Conservation (phyloP, 2,329 filamentous ascomycete genomes). For the Penicillium sclerotigenum region DNA sequence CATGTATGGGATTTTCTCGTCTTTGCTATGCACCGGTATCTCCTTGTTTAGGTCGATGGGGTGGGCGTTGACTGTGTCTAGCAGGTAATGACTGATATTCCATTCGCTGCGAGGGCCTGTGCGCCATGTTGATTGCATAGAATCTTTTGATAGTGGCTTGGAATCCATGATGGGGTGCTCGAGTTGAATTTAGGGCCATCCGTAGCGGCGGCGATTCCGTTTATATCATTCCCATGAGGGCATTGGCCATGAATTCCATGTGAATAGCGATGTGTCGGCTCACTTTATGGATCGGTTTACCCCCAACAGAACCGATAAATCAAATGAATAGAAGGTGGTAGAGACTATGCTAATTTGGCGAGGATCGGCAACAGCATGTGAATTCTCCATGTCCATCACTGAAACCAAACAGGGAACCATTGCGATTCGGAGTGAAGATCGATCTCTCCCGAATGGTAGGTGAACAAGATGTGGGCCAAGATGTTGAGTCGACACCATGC, state of each 20-base stretch:
- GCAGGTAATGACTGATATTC: conserved; percentile 25
- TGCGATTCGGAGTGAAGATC: background rate
- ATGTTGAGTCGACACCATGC: background rate
- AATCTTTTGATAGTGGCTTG: conserved; percentile 27
- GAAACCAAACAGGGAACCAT: conserved; percentile 4
- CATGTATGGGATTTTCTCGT: conserved; percentile 42
- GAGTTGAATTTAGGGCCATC: background rate
- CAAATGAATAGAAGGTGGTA: conserved; percentile 7
- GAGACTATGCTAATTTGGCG: conserved; percentile 2
- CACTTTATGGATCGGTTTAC: conserved; percentile 12
- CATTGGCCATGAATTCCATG: background rate
- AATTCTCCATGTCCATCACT: conserved; percentile 2
- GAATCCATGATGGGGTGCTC: conserved; percentile 18
- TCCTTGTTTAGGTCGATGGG: conserved; percentile 25
- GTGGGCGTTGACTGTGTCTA: conserved; percentile 28
- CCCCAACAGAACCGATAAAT: conserved; percentile 16
- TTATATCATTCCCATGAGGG: conserved; percentile 17
- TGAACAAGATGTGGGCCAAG: background rate
- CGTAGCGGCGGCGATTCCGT: background rate
- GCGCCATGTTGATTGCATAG: conserved; percentile 34
- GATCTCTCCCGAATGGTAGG: conserved; percentile 1
- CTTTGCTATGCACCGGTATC: conserved; percentile 42
- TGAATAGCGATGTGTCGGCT: conserved; percentile 10
- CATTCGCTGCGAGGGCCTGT: conserved; percentile 24
- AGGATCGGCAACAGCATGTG: conserved; percentile 16